Conservation (phyloP, 2,329 filamentous ascomycete genomes). For the Hypoxylon rubiginosum region DNA sequence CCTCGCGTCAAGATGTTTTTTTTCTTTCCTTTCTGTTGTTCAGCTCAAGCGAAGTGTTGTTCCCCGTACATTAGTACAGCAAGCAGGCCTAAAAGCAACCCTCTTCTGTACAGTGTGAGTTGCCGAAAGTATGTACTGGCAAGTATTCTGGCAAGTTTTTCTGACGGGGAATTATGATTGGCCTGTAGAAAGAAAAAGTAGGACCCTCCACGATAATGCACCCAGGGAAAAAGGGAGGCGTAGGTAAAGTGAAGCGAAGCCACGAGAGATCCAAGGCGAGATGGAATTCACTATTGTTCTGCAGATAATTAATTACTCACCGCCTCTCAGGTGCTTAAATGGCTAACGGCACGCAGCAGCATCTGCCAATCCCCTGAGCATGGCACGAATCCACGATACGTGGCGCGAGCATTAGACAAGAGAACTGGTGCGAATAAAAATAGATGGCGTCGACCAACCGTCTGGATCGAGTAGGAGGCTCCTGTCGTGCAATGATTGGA, state of each 20-base stretch:
- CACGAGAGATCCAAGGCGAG: slow-evolving; percentile 29
- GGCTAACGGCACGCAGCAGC: slow-evolving; percentile 43
- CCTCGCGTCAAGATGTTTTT: not conserved
- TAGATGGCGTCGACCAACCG: slow-evolving; percentile 31
- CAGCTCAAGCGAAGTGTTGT: not conserved
- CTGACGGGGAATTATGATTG: slow-evolving; percentile 3
- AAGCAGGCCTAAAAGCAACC: not conserved
- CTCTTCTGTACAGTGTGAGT: not conserved
- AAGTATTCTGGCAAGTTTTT: slow-evolving; percentile 1
- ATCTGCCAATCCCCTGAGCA: slow-evolving; percentile 45
- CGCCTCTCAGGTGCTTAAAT: slow-evolving; percentile 45
- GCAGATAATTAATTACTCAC: slow-evolving; percentile 48
- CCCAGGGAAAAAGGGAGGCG: slow-evolving; percentile 2
- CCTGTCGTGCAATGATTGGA: slow-evolving; percentile 21
- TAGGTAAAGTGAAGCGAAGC: slow-evolving; percentile 20
- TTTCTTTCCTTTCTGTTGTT: not conserved
- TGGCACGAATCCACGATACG: slow-evolving; percentile 42
- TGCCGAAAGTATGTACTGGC: slow-evolving; percentile 3
- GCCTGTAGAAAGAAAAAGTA: not conserved
- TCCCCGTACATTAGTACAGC: not conserved
- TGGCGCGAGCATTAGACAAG: slow-evolving; percentile 41
- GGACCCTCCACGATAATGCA: not conserved
- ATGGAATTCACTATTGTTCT: slow-evolving; percentile 36
- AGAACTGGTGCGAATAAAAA: slow-evolving; percentile 33
- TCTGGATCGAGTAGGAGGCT: slow-evolving; percentile 20